Evolutionary conservation across 352 stramenopile genomes (phyloP), one percentile per base, ranked within the genome.

Genomic region (Pythium diclinum): DNA sequence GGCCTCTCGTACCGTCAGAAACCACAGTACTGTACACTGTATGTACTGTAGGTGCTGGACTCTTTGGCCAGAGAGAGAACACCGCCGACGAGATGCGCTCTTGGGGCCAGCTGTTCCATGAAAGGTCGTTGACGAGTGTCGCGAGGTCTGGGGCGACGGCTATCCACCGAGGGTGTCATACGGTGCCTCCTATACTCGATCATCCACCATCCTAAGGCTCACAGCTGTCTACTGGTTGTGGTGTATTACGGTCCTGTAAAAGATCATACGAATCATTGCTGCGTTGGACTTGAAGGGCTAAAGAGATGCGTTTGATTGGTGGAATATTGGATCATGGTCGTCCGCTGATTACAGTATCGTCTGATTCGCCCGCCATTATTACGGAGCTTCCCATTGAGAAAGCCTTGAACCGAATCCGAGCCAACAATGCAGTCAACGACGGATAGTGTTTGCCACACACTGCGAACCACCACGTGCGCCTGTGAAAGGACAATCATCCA

Each of bases 101-200:
- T 58, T 28, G 1, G 42, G 6, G 42, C 42, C 42, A 49, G 42
- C 21, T 58, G n/a, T 30, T 4, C 33, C 36, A 21, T 52, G 28
- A 60, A 56, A 49, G 40, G 59, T 51, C 36, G 32, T 56, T 1
- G 40, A 17, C 56, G 48, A 46, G 58, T 67, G 61, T 67, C 60
- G 61, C 61, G 53, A 17, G 49, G 34, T n/a, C 49, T 14, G 28
- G 25, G 25, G 25, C 25, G 60, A 17, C n/a, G 49, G 36, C 53
- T 46, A 36, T 57, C 21, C 30, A 44, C 44, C 17, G 44, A 44
- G 38, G 36, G 42, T 62, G 61, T 67, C 61, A 61, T 62, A 67
- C 61, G 61, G 28, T 61, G 21, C 61, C 61, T 67, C 42, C 19
- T 8, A 62, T 56, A 61, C 5, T 38, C 17, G 30, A 67, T 67